A percentile compares a stretch with the other conserved stretches of the same genome.
Evolutionary conservation across 2,329 filamentous ascomycete species (phyloP).

Genomic region (Monilinia laxa): DNA sequence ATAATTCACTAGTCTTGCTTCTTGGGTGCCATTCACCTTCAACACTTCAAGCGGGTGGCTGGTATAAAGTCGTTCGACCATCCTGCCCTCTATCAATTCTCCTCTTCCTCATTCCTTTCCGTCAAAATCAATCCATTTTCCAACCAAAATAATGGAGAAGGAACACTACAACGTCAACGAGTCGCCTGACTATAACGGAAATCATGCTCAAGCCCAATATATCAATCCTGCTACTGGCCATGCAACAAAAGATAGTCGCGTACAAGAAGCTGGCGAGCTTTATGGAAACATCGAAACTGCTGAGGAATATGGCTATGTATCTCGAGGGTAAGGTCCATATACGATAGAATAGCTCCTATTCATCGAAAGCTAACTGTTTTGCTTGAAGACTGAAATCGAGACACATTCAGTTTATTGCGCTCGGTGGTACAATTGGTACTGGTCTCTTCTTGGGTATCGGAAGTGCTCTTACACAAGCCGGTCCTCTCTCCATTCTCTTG

Average conservation of each 20-base stretch:
- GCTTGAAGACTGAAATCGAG: constrained; percentile 43
- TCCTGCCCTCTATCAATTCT: not conserved
- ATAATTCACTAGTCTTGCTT: constrained; percentile 17
- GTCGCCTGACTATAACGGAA: constrained; percentile 28
- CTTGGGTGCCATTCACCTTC: constrained; percentile 10
- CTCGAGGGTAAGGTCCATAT: constrained; percentile 45
- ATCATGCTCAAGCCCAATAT: constrained; percentile 29
- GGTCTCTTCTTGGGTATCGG: constrained; percentile 57
- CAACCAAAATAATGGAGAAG: constrained; percentile 35
- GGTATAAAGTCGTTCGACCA: constrained; percentile 15
- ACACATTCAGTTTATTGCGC: constrained; percentile 59
- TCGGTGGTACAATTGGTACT: constrained; percentile 57
- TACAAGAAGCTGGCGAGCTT: constrained; percentile 51
- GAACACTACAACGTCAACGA: constrained; percentile 31
- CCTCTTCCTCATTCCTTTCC: not conserved
- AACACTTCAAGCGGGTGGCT: not conserved
- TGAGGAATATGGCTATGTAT: constrained; percentile 52
- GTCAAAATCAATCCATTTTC: constrained; percentile 1
- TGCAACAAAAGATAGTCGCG: constrained; percentile 38
- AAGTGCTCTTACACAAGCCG: constrained; percentile 52
- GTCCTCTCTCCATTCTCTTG: constrained; percentile 53
- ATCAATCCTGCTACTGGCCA: constrained; percentile 31
- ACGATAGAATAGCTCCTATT: not conserved
- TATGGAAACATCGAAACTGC: constrained; percentile 53
- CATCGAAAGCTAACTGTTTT: not conserved